Evolutionary conservation across 306 rosid genomes (phyloP).

Genomic region (Glycine latifolia): DNA sequence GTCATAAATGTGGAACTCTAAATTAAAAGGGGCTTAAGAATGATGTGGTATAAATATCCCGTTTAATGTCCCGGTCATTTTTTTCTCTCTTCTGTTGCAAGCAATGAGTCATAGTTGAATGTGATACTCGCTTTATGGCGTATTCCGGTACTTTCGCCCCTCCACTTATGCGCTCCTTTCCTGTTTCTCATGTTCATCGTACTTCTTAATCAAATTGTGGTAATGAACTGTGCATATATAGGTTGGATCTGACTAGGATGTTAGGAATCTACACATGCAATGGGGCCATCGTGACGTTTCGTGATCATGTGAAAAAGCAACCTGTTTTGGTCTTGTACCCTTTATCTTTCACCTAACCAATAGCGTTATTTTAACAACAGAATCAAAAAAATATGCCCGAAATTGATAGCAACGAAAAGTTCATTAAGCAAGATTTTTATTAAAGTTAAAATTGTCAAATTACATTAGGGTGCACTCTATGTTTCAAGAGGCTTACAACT

Average conservation of each 20-base stretch:
- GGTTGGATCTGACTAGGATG: slow-evolving; percentile 74
- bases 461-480: slow-evolving; percentile 5
- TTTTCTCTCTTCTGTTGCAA: slow-evolving; percentile 32
- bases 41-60: slow-evolving; percentile 1
- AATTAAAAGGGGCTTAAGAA: slow-evolving; percentile 10
- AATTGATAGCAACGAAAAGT: slow-evolving; percentile 19
- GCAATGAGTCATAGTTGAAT: slow-evolving; percentile 42
- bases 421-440: slow-evolving; percentile 25
- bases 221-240: slow-evolving; percentile 30
- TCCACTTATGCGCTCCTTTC: slow-evolving; percentile 31
- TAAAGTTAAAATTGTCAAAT: slow-evolving; percentile 36
- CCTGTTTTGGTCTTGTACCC: slow-evolving; percentile 37
- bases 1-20: slow-evolving; percentile 2
- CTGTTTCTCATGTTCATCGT: slow-evolving; percentile 45
- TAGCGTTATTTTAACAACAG: slow-evolving; percentile 27
- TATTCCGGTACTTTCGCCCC: slow-evolving; percentile 29
- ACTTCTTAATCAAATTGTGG: slow-evolving; percentile 29
- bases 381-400: slow-evolving; percentile 29
- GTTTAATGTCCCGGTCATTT: background rate
- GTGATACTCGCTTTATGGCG: slow-evolving; percentile 13
- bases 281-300: slow-evolving; percentile 45
- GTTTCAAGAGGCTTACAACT: slow-evolving; percentile 37
- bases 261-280: slow-evolving; percentile 53
- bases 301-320: slow-evolving; percentile 42
- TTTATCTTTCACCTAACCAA: slow-evolving; percentile 47